Conservation (phyloP, 306 rosid genomes). For the Mucuna pruriens region DNA sequence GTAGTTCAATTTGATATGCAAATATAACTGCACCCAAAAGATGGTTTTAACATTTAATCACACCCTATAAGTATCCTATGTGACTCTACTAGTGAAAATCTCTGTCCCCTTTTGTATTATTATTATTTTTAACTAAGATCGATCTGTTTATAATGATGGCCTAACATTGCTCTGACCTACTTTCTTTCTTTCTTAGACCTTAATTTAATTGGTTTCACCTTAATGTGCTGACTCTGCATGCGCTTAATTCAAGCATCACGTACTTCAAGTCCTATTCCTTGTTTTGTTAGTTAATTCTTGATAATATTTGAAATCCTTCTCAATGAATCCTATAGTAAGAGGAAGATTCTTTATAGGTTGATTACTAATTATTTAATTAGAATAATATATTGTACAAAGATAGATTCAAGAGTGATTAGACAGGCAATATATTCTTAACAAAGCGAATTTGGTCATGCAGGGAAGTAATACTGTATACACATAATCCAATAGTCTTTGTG, state of each 20-base stretch:
- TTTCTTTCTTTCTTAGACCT: neutral
- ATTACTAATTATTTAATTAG: constrained; percentile 39
- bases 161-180: neutral
- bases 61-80: neutral
- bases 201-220: neutral
- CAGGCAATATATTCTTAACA: constrained; percentile 34
- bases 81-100: constrained; percentile 14
- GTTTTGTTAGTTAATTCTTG: constrained; percentile 16
- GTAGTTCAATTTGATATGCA: neutral
- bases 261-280: neutral
- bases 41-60: neutral
- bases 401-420: constrained; percentile 55
- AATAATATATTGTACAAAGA: constrained; percentile 35
- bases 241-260: neutral
- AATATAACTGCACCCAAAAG: neutral
- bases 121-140: neutral
- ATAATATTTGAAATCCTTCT: constrained; percentile 11
- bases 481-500: constrained; percentile 44
- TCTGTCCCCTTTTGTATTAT: no score
- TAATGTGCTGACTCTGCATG: constrained; percentile 8
- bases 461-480: constrained; percentile 7
- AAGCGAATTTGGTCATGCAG: constrained; percentile 39
- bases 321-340: neutral
- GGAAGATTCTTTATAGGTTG: constrained; percentile 23
- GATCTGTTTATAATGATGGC: neutral